phyloP scores from a whole-genome alignment of 2,329 filamentous ascomycete species.

The Pestalotiopsis sp. region DNA sequence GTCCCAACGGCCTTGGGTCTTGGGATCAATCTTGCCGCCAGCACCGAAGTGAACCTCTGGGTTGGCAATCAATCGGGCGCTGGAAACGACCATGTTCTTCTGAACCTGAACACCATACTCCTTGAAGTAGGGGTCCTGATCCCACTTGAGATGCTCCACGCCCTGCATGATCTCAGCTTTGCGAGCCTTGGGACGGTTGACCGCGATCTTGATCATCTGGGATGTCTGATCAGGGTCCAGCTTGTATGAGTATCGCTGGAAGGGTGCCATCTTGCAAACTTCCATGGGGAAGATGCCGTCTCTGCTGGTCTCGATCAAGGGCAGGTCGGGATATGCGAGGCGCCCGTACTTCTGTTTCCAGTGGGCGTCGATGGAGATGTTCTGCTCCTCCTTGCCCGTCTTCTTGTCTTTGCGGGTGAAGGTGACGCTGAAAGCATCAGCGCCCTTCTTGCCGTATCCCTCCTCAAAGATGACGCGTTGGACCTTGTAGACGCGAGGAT shows the following conservation, averaged over 20 bases:
- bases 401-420: conserved; percentile 51
- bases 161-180: conserved; percentile 68
- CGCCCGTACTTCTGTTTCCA: conserved; percentile 56
- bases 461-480: conserved; percentile 50
- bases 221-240: conserved; percentile 65
- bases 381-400: conserved; percentile 31
- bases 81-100: conserved; percentile 62
- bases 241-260: conserved; percentile 66
- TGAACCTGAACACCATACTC: conserved; percentile 76
- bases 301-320: conserved; percentile 59
- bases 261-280: conserved; percentile 50
- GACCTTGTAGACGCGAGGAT: conserved; percentile 53
- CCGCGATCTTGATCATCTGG: conserved; percentile 91
- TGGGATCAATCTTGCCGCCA: conserved; percentile 58
- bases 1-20: conserved; percentile 79
- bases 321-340: conserved; percentile 50
- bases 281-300: conserved; percentile 64
- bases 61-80: conserved; percentile 70
- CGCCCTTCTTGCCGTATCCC: conserved; percentile 46
- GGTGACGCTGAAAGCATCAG: conserved; percentile 50
- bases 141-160: conserved; percentile 68
- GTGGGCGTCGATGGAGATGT: conserved; percentile 53
- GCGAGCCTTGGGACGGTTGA: conserved; percentile 74
- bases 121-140: conserved; percentile 66
- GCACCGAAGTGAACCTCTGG: conserved; percentile 72